phyloP scores from a whole-genome alignment of 2,329 filamentous ascomycete species.

The Tolypocladium album region DNA sequence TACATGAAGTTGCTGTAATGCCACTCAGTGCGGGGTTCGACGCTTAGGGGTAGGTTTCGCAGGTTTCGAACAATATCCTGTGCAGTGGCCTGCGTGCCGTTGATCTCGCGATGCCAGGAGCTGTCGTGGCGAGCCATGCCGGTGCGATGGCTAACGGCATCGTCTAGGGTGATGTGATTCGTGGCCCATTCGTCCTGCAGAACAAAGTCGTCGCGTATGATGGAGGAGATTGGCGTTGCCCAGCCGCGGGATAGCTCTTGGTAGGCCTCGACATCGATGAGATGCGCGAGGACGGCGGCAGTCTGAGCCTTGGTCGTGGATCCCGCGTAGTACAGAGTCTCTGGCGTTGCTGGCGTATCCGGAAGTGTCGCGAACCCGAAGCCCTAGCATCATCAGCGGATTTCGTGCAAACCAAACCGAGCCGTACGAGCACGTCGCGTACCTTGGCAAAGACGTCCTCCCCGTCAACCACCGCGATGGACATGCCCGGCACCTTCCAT shows the following conservation, averaged over 20 bases:
- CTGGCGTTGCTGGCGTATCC: conserved; percentile 28
- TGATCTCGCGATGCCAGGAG: conserved; percentile 9
- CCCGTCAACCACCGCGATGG: conserved; percentile 15
- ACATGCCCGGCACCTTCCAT: conserved; percentile 18
- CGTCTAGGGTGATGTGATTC: conserved; percentile 30
- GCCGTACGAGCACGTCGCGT: not conserved
- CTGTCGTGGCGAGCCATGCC: conserved; percentile 32
- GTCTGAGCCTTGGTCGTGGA: conserved; percentile 48
- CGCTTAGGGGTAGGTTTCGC: conserved; percentile 17
- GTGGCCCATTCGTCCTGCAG: not conserved
- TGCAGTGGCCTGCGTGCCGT: conserved; percentile 18
- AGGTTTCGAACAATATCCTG: conserved; percentile 30
- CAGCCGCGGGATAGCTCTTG: conserved; percentile 25
- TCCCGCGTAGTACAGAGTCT: conserved; percentile 44
- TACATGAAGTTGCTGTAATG: conserved; percentile 43
- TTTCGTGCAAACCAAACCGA: not conserved
- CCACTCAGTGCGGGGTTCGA: conserved; percentile 32
- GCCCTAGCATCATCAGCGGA: conserved; percentile 7
- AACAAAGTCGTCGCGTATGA: conserved; percentile 11
- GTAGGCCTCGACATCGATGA: conserved; percentile 31
- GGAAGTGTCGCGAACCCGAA: conserved; percentile 18
- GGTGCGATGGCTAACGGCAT: not conserved
- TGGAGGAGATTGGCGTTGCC: conserved; percentile 31
- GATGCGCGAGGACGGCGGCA: conserved; percentile 35
- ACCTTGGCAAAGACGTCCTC: conserved; percentile 15